A percentile compares a stretch with the other conserved stretches of the same genome.
phyloP scores from a whole-genome alignment of 345 rosid species.

The Microthlaspi erraticum region DNA sequence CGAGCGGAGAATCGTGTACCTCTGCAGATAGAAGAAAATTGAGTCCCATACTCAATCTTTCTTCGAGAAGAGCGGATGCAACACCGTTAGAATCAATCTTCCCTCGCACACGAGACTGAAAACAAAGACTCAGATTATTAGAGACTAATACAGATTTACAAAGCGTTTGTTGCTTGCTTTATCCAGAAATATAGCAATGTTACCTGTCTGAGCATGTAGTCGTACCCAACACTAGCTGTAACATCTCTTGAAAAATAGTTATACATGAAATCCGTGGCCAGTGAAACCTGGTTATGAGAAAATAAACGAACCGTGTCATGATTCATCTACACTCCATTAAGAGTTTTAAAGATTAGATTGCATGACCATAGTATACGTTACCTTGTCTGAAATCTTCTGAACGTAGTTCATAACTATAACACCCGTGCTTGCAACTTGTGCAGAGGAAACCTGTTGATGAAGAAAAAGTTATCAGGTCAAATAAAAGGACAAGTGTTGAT shows the following conservation, averaged over 20 bases:
- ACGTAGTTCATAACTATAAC: slow-evolving; percentile 83
- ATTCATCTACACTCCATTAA: neutral
- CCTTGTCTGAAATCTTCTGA: slow-evolving; percentile 98
- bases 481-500: slow-evolving; percentile 1
- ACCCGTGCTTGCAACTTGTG: slow-evolving; percentile 97
- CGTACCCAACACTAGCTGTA: slow-evolving; percentile 90
- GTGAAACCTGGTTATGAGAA: slow-evolving; percentile 67
- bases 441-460: slow-evolving; percentile 71
- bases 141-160: neutral
- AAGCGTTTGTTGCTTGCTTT: neutral
- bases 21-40: slow-evolving; percentile 89
- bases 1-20: slow-evolving; percentile 51
- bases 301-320: slow-evolving; percentile 1
- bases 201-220: slow-evolving; percentile 98
- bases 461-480: neutral
- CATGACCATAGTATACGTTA: slow-evolving; percentile 35
- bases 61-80: slow-evolving; percentile 81
- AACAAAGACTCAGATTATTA: slow-evolving; percentile 25
- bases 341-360: neutral
- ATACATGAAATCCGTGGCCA: slow-evolving; percentile 87
- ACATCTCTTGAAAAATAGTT: slow-evolving; percentile 88
- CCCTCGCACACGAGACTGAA: slow-evolving; percentile 91
- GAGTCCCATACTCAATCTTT: slow-evolving; percentile 90
- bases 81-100: slow-evolving; percentile 95
- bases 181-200: neutral